Conservation (phyloP, 2,329 filamentous ascomycete species). For the Botrytis pseudocinerea region DNA sequence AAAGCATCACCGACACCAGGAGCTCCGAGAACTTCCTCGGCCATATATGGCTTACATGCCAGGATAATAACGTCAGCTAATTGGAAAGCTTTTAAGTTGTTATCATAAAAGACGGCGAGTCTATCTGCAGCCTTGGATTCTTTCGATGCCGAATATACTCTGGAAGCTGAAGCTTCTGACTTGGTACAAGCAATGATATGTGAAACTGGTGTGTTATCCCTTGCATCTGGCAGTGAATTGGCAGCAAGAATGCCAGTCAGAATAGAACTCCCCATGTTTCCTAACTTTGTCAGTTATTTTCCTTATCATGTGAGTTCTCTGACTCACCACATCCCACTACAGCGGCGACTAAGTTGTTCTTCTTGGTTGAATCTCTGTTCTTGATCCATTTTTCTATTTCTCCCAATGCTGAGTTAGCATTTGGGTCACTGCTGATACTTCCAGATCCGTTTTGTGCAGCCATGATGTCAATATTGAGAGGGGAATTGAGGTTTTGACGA, state of each 20-base stretch:
- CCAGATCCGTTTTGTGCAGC: not conserved
- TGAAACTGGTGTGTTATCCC: constrained; percentile 20
- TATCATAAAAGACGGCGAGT: constrained; percentile 12
- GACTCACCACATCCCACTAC: constrained; percentile 25
- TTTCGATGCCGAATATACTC: constrained; percentile 13
- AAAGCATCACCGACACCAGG: constrained; percentile 20
- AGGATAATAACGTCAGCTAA: constrained; percentile 16
- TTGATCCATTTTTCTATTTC: constrained; percentile 10
- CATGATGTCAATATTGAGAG: not conserved
- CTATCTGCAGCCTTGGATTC: constrained; percentile 11
- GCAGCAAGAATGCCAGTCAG: constrained; percentile 17
- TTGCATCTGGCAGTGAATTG: constrained; percentile 2
- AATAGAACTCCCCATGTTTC: constrained; percentile 21
- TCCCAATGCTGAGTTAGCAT: not conserved
- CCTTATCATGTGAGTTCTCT: not conserved
- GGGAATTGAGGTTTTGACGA: not conserved
- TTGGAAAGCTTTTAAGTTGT: constrained; percentile 20
- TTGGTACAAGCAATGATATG: constrained; percentile 22
- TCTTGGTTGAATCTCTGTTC: not conserved
- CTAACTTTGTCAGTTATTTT: constrained; percentile 9
- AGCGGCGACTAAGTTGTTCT: constrained; percentile 14
- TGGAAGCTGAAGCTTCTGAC: constrained; percentile 17
- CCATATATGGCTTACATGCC: constrained; percentile 24
- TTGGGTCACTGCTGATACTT: not conserved
- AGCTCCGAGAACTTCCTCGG: constrained; percentile 18